phyloP scores from a whole-genome alignment of 1,139 yeast genomes.

The Sugiyamaella japonica region DNA sequence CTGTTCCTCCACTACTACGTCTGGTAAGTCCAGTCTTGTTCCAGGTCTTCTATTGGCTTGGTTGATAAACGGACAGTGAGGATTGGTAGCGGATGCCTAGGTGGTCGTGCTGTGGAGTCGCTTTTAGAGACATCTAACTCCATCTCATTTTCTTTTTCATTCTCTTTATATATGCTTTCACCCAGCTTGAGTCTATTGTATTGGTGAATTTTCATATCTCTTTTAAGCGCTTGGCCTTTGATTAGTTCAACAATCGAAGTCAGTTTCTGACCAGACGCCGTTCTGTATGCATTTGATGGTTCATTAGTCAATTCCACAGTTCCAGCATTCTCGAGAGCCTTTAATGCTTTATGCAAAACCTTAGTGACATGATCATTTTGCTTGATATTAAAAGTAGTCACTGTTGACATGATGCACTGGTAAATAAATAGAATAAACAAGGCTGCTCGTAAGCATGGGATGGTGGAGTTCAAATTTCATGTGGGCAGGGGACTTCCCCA shows the following conservation, averaged over 20 bases:
- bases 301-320: constrained; percentile 2
- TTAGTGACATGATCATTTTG: constrained; percentile 8
- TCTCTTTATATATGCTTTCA: not conserved
- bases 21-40: not conserved
- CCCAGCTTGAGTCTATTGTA: constrained; percentile 23
- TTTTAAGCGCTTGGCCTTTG: constrained; percentile 24
- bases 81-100: not conserved
- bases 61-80: not conserved
- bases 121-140: not conserved
- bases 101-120: not conserved
- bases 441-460: too few relatives aligned
- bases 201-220: constrained; percentile 23
- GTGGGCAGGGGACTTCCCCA: constrained; percentile 6
- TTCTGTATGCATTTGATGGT: not conserved
- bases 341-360: not conserved
- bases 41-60: not conserved
- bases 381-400: not conserved
- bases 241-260: constrained; percentile 33
- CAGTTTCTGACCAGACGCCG: constrained; percentile 30
- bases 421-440: not conserved
- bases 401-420: not conserved
- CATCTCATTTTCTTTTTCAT: not conserved
- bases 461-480: not conserved
- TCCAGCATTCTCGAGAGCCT: not conserved
- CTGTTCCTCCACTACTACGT: not conserved